phyloP scores from a whole-genome alignment of 805 yeast genomes.

The Tetrapisispora namnaoensis region DNA sequence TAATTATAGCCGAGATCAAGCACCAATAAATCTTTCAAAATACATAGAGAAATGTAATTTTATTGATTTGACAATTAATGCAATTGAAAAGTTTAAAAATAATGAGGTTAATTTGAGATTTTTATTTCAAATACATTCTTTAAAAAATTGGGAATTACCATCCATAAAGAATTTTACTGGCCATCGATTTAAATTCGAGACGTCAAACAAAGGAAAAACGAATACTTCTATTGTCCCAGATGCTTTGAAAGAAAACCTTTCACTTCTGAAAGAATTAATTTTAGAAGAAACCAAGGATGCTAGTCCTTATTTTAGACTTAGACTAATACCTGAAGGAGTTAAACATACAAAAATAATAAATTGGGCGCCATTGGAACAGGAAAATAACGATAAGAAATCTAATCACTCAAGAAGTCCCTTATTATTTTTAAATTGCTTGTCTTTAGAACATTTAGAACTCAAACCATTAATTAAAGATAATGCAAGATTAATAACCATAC shows the following conservation, averaged over 20 bases:
- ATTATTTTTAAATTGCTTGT: conserved; percentile 13
- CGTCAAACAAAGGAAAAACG: conserved; percentile 8
- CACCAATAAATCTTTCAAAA: neutral
- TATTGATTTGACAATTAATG: conserved; percentile 13
- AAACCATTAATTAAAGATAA: conserved; percentile 8
- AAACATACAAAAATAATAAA: conserved; percentile 12
- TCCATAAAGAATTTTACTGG: conserved; percentile 15
- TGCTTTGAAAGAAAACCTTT: conserved; percentile 10
- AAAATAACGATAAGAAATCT: neutral
- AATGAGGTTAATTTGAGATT: conserved; percentile 8
- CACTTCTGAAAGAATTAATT: conserved; percentile 12
- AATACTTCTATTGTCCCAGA: conserved; percentile 5
- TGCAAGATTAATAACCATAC: conserved; percentile 9
- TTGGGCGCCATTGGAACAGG: conserved; percentile 15
- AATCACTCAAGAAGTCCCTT: conserved; percentile 9
- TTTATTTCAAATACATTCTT: conserved; percentile 18
- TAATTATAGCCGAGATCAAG: neutral
- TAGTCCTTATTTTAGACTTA: conserved; percentile 16
- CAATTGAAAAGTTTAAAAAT: conserved; percentile 10
- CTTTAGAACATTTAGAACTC: conserved; percentile 13
- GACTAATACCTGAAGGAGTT: conserved; percentile 18
- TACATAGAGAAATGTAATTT: conserved; percentile 13
- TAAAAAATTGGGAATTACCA: conserved; percentile 20
- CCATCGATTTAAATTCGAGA: conserved; percentile 19
- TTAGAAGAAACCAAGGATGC: conserved; percentile 17